Percentiles rank a stretch among this genome's conserved stretches.
phyloP scores from a whole-genome alignment of 371 early-diverging fungal genomes.

The Rhizopus stolonifer region DNA sequence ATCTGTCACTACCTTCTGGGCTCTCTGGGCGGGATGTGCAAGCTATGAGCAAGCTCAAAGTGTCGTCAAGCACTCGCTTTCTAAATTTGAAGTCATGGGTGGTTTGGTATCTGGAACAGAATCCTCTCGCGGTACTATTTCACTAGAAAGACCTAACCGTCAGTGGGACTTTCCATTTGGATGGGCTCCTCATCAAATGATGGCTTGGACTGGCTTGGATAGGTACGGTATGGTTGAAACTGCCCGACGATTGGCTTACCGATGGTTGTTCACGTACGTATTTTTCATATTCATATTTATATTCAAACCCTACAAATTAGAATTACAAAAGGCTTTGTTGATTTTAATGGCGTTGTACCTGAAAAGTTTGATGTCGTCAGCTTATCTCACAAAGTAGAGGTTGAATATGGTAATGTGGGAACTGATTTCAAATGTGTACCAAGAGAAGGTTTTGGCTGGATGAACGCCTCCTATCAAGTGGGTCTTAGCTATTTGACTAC shows the following conservation, averaged over 20 bases:
- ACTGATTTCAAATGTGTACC: slow-evolving; percentile 93
- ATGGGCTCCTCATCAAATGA: slow-evolving; percentile 98
- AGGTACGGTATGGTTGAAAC: slow-evolving; percentile 80
- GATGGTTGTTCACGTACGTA: slow-evolving; percentile 90
- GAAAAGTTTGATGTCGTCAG: slow-evolving; percentile 96
- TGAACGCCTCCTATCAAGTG: slow-evolving; percentile 92
- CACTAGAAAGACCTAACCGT: slow-evolving; percentile 85
- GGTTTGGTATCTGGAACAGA: slow-evolving; percentile 91
- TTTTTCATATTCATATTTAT: background rate
- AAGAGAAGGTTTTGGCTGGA: slow-evolving; percentile 98
- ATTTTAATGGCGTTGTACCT: slow-evolving; percentile 96
- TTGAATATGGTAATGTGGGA: slow-evolving; percentile 96
- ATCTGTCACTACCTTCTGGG: slow-evolving; percentile 73
- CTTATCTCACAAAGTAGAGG: slow-evolving; percentile 88
- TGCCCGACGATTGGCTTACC: slow-evolving; percentile 84
- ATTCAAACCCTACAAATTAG: slow-evolving; percentile 31
- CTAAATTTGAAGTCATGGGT: slow-evolving; percentile 82
- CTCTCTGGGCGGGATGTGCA: slow-evolving; percentile 75
- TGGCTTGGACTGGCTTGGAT: slow-evolving; percentile 91
- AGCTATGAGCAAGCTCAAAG: slow-evolving; percentile 63
- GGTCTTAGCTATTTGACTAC: slow-evolving; percentile 78
- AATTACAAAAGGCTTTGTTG: slow-evolving; percentile 92
- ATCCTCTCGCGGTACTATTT: slow-evolving; percentile 74
- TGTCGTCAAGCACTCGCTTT: slow-evolving; percentile 53
- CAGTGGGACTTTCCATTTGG: slow-evolving; percentile 98